phyloP scores from a whole-genome alignment of 495 filamentous ascomycete species.

The Penicillium subrubescens region DNA sequence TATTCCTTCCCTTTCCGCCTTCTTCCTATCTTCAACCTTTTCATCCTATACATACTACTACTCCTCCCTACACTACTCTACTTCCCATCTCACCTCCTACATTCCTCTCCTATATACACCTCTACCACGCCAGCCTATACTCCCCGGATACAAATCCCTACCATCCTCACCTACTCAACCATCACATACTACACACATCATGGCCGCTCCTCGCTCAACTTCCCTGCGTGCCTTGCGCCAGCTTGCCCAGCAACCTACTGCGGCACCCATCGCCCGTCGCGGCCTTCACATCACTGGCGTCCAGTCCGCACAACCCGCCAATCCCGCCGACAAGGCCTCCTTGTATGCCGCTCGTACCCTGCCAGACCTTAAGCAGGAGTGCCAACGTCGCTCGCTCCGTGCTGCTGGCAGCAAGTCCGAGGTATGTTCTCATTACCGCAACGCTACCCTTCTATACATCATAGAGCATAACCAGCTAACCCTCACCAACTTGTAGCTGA shows the following conservation, averaged over 20 bases:
- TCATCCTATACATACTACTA: constrained; percentile 2
- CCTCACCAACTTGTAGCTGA: constrained; percentile 37
- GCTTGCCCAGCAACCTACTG: constrained; percentile 45
- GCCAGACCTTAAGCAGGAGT: constrained; percentile 45
- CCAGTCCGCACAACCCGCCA: constrained; percentile 47
- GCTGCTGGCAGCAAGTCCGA: constrained; percentile 40
- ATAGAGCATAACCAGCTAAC: constrained; percentile 5
- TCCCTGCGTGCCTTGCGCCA: constrained; percentile 53
- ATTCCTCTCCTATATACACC: constrained; percentile 9
- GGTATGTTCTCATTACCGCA: constrained; percentile 25
- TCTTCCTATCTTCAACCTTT: constrained; percentile 8
- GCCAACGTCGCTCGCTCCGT: constrained; percentile 38
- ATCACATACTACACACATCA: constrained; percentile 26
- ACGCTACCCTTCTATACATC: not conserved
- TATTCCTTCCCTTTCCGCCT: constrained; percentile 6
- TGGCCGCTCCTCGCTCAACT: constrained; percentile 52
- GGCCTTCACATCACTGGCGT: constrained; percentile 57
- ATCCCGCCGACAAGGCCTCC: constrained; percentile 38
- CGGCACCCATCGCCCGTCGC: constrained; percentile 44
- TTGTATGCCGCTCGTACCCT: constrained; percentile 39
- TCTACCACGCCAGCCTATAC: not conserved
- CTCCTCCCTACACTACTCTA: not conserved
- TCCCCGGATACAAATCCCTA: not conserved
- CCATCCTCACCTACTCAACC: not conserved
- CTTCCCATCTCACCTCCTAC: constrained; percentile 9